Evolutionary conservation across 805 yeast genomes (phyloP), one percentile per base, ranked within the genome.

Genomic region (Schizosaccharomyces osmophilus): DNA sequence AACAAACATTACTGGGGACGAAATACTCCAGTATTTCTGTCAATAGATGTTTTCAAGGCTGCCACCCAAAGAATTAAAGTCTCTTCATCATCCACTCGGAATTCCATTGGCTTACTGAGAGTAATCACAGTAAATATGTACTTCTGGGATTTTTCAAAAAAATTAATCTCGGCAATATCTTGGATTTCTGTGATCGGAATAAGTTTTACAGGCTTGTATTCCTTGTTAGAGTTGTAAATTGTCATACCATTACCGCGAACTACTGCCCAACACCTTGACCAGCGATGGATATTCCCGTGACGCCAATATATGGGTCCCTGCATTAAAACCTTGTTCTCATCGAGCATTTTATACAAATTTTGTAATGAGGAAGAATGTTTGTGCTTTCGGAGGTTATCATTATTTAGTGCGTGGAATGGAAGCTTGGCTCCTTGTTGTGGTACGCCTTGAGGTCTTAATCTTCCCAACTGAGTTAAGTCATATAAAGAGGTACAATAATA

Each of bases 141-240:
- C 26, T 57, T 41, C 11, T 22, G 45, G 19, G 48, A 22, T n/a
- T 26, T 36, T 11, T 26, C 29, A n/a, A 41, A 36, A 1, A 79
- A 76, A 62, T 79, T 82, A 36, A 78, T 66, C 64, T 79, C 82
- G 42, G 78, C 76, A 31, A 74, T 79, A 64, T 78, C 82, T 13
- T 74, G 66, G 17, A 78, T 64, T 31, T 75, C 73, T 4, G 67
- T 66, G 19, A 74, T 64, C 19, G 68, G 67, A 17, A 78, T 68
- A 61, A 68, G 63, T 64, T 75, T 74, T 63, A 67, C 62, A 2
- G 74, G 71, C 39, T 61, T 55, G 26, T 65, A 64, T 64, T 68
- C 64, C 41, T 64, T 57, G 5, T 63, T 63, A 32, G 67, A 64
- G 65, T 76, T 77, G 72, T 74, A 77, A 63, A 78, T 73, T 60